phyloP scores from a whole-genome alignment of 106 monocot genomes.

The Phalaenopsis aphrodite region DNA sequence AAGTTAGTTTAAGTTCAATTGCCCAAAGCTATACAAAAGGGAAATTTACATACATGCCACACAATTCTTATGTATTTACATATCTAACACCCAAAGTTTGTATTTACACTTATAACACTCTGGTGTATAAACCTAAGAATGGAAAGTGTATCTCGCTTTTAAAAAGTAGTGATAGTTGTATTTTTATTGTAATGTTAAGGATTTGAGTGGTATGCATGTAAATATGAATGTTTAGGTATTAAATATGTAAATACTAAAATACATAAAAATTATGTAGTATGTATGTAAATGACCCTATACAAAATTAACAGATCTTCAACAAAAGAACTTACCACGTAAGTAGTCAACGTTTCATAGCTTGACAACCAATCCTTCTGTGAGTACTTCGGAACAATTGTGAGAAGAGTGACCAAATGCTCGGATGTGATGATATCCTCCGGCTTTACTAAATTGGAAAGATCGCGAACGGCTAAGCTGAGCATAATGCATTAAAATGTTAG shows the following conservation, averaged over 20 bases:
- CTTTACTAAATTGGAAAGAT: conserved; percentile 83
- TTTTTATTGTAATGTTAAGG: no score
- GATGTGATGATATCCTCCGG: conserved; percentile 88
- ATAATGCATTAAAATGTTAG: neutral
- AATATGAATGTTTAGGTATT: no score
- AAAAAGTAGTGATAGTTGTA: no score
- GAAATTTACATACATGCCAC: no score
- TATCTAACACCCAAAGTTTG: no score
- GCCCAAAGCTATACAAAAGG: neutral
- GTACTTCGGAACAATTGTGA: conserved; percentile 86
- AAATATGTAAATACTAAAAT: no score
- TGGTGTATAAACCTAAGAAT: no score
- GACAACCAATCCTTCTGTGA: conserved; percentile 94
- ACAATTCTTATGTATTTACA: no score
- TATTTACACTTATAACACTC: no score
- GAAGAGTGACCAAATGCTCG: conserved; percentile 89
- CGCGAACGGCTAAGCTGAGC: conserved; percentile 86
- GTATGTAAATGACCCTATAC: neutral
- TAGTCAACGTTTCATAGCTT: conserved; percentile 80
- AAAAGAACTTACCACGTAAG: conserved; percentile 57
- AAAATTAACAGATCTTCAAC: conserved; percentile 5
- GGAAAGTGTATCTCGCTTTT: no score
- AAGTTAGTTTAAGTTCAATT: neutral
- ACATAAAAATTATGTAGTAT: no score
- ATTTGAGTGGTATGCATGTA: no score